Conservation (phyloP, 768 basidiomycete species). For the Hygrophoropsis aurantiaca region DNA sequence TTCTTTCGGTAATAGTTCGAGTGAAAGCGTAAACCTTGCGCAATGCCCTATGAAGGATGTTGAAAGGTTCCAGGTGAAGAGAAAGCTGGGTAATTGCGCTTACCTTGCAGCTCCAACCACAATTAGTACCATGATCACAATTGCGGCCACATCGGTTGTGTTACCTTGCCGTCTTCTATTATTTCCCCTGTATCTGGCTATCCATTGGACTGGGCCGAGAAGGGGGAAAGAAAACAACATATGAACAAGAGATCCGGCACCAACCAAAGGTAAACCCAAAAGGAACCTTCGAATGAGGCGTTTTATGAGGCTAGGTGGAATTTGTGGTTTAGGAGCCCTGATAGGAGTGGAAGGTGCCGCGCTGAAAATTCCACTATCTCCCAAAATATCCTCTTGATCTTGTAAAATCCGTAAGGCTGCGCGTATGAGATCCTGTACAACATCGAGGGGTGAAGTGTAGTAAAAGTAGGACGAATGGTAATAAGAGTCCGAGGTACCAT, state of each 20-base stretch:
- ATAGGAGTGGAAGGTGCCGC: constrained; percentile 10
- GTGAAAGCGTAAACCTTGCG: constrained; percentile 70
- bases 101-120: constrained; percentile 65
- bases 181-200: constrained; percentile 62
- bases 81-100: constrained; percentile 11
- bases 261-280: constrained; percentile 74
- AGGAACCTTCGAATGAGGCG: constrained; percentile 70
- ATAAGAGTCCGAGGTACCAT: constrained; percentile 45
- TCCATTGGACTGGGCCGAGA: constrained; percentile 66
- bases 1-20: constrained; percentile 53
- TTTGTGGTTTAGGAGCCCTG: constrained; percentile 18
- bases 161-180: constrained; percentile 52
- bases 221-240: constrained; percentile 66
- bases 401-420: constrained; percentile 62
- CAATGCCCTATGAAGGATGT: constrained; percentile 51
- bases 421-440: constrained; percentile 59
- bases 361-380: constrained; percentile 14
- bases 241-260: constrained; percentile 73
- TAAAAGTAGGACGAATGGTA: constrained; percentile 36
- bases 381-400: constrained; percentile 49
- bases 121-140: constrained; percentile 61
- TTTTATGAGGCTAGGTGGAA: constrained; percentile 48
- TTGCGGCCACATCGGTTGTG: constrained; percentile 62
- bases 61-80: not conserved
- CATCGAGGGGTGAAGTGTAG: constrained; percentile 53